A percentile compares a stretch with the other conserved stretches of the same genome.
These are phyloP conservation scores for Xylaria arbuscula DNA, from an alignment of 2,329 filamentous ascomycete genomes.

Conservation along the genomic window DNA sequence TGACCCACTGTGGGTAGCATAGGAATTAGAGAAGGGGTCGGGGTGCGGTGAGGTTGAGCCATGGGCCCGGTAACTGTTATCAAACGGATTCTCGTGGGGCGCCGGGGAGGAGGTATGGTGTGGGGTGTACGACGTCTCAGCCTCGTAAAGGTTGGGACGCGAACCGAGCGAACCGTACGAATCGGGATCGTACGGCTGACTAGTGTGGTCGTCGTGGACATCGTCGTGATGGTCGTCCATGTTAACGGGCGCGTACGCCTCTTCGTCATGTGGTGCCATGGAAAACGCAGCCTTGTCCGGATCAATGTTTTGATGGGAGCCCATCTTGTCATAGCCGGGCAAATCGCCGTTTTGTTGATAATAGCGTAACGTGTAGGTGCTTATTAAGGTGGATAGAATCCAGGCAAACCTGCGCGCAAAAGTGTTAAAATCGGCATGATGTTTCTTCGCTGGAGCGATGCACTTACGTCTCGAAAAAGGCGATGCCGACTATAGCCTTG, in stretches of 20 bases:
- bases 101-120: conserved; percentile 51
- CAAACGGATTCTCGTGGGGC: conserved; percentile 51
- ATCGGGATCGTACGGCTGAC: conserved; percentile 49
- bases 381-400: conserved; percentile 63
- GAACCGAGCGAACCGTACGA: conserved; percentile 49
- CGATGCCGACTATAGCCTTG: conserved; percentile 71
- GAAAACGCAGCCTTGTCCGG: conserved; percentile 77
- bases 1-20: conserved; percentile 43
- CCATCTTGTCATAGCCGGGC: conserved; percentile 68
- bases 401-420: conserved; percentile 64
- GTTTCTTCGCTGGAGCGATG: background rate
- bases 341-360: conserved; percentile 71
- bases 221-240: conserved; percentile 64
- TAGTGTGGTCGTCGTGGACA: conserved; percentile 52
- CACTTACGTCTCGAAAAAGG: conserved; percentile 71
- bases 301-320: conserved; percentile 65
- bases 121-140: conserved; percentile 61
- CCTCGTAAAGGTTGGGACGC: conserved; percentile 58
- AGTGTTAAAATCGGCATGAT: conserved; percentile 10
- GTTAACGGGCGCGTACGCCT: conserved; percentile 72
- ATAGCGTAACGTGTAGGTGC: conserved; percentile 70
- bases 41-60: conserved; percentile 49
- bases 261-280: conserved; percentile 73
- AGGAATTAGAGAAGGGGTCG: conserved; percentile 47
- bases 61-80: conserved; percentile 60